Evolutionary conservation across 2,329 filamentous ascomycete species (phyloP).

Genomic region (Fusarium vanettenii): DNA sequence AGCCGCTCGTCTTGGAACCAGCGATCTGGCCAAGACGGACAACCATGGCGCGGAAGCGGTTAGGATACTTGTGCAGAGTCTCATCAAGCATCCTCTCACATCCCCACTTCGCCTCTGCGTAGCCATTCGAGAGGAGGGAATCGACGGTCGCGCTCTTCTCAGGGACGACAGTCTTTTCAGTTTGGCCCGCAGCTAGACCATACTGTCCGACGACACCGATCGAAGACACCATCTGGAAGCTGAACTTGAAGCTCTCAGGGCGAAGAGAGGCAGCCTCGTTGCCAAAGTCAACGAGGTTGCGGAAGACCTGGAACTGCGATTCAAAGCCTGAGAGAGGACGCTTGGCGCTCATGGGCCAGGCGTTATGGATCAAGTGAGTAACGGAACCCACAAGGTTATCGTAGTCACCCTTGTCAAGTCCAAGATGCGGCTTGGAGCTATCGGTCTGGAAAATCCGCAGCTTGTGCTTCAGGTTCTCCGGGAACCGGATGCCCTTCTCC

Average conservation of each 20-base stretch:
- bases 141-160: slow-evolving; percentile 21
- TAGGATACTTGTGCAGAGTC: slow-evolving; percentile 30
- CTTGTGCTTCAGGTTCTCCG: slow-evolving; percentile 16
- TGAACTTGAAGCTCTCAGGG: slow-evolving; percentile 22
- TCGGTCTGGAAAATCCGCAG: slow-evolving; percentile 11
- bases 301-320: slow-evolving; percentile 35
- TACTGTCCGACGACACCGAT: slow-evolving; percentile 27
- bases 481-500: slow-evolving; percentile 28
- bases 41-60: slow-evolving; percentile 32
- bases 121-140: slow-evolving; percentile 27
- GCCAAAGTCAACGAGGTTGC: slow-evolving; percentile 22
- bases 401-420: not conserved
- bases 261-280: not conserved
- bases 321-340: slow-evolving; percentile 29
- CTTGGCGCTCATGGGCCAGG: slow-evolving; percentile 40
- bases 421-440: slow-evolving; percentile 11
- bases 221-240: slow-evolving; percentile 27
- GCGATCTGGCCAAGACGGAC: slow-evolving; percentile 38
- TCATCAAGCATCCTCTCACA: slow-evolving; percentile 38
- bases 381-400: not conserved
- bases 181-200: slow-evolving; percentile 12
- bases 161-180: slow-evolving; percentile 23
- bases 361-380: slow-evolving; percentile 35
- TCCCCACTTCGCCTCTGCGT: slow-evolving; percentile 38
- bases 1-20: slow-evolving; percentile 36